A percentile compares a stretch with the other conserved stretches of the same genome.
Conservation (phyloP, 2,329 filamentous ascomycete genomes). For the Sarocladium strictum region DNA sequence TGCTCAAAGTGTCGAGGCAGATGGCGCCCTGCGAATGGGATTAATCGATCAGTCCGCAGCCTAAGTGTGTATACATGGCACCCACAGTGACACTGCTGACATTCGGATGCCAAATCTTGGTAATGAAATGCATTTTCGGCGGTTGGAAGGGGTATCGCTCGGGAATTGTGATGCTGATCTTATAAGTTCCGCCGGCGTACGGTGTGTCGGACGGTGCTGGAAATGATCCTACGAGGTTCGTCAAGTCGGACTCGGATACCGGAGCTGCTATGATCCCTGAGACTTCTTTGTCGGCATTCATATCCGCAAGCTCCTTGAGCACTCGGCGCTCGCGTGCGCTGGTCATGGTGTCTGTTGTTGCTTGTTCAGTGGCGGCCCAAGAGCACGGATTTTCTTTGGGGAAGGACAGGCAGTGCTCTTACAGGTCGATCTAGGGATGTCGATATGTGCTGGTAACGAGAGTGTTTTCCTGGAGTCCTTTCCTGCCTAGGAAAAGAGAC, state of each 20-base stretch:
- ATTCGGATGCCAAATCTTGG: slow-evolving; percentile 96
- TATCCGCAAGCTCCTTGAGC: slow-evolving; percentile 71
- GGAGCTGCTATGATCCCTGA: slow-evolving; percentile 71
- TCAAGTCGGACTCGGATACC: slow-evolving; percentile 60
- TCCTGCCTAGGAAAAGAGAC: background rate
- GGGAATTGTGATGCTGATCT: slow-evolving; percentile 82
- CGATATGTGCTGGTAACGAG: too few species aligned
- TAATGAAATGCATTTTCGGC: slow-evolving; percentile 84
- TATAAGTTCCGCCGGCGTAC: slow-evolving; percentile 79
- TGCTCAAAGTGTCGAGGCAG: slow-evolving; percentile 85
- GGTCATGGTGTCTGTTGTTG: slow-evolving; percentile 30
- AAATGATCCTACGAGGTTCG: slow-evolving; percentile 78
- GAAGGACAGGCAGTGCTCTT: background rate
- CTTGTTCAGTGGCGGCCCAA: background rate
- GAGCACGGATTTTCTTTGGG: background rate
- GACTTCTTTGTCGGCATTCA: slow-evolving; percentile 61
- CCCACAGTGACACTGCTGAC: slow-evolving; percentile 87
- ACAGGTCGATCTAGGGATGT: too few species aligned
- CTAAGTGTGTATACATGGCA: slow-evolving; percentile 13
- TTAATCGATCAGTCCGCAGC: background rate
- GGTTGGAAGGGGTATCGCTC: slow-evolving; percentile 90
- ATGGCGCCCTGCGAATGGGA: slow-evolving; percentile 71
- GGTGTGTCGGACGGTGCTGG: slow-evolving; percentile 85
- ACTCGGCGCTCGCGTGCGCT: slow-evolving; percentile 55
- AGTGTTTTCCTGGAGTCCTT: too few species aligned